Evolutionary conservation across 257 asterid genomes (phyloP).

Genomic region (Penstemon barbatus): DNA sequence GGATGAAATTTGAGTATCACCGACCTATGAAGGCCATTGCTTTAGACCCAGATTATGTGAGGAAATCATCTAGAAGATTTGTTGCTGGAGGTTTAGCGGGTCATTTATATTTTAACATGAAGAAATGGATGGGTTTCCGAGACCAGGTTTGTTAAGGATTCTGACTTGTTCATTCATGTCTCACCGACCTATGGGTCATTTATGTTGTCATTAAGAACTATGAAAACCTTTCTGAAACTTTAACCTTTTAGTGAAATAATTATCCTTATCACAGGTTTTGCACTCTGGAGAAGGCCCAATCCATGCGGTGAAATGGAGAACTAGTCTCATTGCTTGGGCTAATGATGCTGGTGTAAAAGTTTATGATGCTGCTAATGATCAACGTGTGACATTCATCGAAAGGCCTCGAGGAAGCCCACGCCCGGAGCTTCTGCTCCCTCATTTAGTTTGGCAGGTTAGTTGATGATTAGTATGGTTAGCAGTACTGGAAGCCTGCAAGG

Average conservation of each 20-base stretch:
- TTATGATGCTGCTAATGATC: slow-evolving; percentile 94
- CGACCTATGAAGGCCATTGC: slow-evolving; percentile 98
- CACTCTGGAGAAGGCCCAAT: slow-evolving; percentile 99
- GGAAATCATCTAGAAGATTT: slow-evolving; percentile 90
- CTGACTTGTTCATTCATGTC: slow-evolving; percentile 2
- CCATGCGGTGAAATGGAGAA: slow-evolving; percentile 94
- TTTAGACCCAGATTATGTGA: slow-evolving; percentile 88
- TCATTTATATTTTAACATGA: slow-evolving; percentile 72
- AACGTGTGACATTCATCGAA: slow-evolving; percentile 85
- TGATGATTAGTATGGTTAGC: slow-evolving; percentile 20
- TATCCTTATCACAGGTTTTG: slow-evolving; percentile 62
- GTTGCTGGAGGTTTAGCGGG: slow-evolving; percentile 99
- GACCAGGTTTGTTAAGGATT: slow-evolving; percentile 77
- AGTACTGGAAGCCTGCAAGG: slow-evolving; percentile 5
- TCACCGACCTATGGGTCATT: not conserved
- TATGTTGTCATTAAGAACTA: slow-evolving; percentile 29
- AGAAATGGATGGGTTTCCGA: slow-evolving; percentile 92
- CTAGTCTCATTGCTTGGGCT: slow-evolving; percentile 96
- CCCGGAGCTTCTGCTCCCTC: slow-evolving; percentile 94
- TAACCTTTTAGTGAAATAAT: slow-evolving; percentile 26
- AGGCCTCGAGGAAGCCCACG: slow-evolving; percentile 95
- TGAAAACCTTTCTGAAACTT: slow-evolving; percentile 25
- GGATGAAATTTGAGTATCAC: slow-evolving; percentile 85
- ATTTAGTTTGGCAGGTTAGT: slow-evolving; percentile 96
- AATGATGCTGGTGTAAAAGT: slow-evolving; percentile 96